These are phyloP conservation scores for Trametes meyenii DNA, from an alignment of 768 basidiomycete species.

Conservation along the genomic window DNA sequence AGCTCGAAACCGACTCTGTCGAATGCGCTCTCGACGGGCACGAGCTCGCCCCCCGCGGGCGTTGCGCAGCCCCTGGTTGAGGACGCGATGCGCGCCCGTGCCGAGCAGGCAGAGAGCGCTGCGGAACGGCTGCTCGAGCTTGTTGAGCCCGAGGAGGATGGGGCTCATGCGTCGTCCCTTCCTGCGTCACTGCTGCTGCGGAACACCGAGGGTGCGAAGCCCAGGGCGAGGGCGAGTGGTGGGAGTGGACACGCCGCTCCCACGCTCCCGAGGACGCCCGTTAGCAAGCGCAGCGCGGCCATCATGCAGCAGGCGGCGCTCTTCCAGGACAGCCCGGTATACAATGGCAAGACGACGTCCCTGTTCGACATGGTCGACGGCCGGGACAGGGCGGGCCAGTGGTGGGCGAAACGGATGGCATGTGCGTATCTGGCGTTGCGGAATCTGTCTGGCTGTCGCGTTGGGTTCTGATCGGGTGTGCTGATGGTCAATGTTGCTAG, in stretches of 20 bases:
- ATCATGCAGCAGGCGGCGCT: constrained; percentile 76
- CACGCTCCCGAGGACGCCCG: constrained; percentile 63
- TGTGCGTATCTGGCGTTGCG: constrained; percentile 48
- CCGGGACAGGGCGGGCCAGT: constrained; percentile 69
- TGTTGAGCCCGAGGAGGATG: constrained; percentile 77
- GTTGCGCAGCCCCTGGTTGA: constrained; percentile 63
- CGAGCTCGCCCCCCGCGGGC: constrained; percentile 40
- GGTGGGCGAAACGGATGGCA: constrained; percentile 82
- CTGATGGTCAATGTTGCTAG: constrained; percentile 49
- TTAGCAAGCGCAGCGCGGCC: constrained; percentile 50
- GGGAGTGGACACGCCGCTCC: constrained; percentile 24
- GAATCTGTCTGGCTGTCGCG: not conserved
- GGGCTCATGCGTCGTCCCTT: constrained; percentile 51
- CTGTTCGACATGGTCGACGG: constrained; percentile 72
- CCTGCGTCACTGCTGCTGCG: constrained; percentile 54
- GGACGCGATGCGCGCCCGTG: constrained; percentile 83
- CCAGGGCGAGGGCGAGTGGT: not conserved
- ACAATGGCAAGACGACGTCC: constrained; percentile 53
- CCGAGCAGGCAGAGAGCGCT: constrained; percentile 92
- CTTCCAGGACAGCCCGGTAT: constrained; percentile 81
- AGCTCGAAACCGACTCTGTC: constrained; percentile 49
- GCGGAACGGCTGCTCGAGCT: constrained; percentile 87
- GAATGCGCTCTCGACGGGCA: constrained; percentile 61
- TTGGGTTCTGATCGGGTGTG: constrained; percentile 17
- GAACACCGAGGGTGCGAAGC: constrained; percentile 34